Evolutionary conservation across 495 filamentous ascomycete species (phyloP).

Genomic region (Tuber umbilicatum): DNA sequence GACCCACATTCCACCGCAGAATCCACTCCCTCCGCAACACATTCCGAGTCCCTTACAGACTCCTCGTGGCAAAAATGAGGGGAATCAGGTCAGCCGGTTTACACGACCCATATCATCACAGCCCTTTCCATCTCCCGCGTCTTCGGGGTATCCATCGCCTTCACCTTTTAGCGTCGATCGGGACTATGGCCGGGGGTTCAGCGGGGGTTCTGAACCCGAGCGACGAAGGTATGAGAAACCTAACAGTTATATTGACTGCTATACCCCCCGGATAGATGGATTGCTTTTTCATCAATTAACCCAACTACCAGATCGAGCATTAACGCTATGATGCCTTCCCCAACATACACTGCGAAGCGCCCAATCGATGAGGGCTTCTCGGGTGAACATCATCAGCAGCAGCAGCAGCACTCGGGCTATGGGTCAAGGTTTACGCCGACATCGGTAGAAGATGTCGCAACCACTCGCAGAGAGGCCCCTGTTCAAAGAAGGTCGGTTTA

Average conservation of each 20-base stretch:
- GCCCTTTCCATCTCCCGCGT: slow-evolving; percentile 21
- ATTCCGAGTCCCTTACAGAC: slow-evolving; percentile 29
- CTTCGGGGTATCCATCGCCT: slow-evolving; percentile 31
- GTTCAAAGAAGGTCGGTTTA: slow-evolving; percentile 33
- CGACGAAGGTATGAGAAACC: slow-evolving; percentile 33
- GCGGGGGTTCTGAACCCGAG: slow-evolving; percentile 25
- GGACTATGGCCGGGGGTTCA: slow-evolving; percentile 31
- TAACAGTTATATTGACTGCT: slow-evolving; percentile 12
- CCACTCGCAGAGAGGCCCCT: slow-evolving; percentile 22
- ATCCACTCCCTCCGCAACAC: slow-evolving; percentile 28
- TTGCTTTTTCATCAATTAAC: slow-evolving; percentile 17
- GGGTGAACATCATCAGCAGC: slow-evolving; percentile 22
- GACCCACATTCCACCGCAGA: slow-evolving; percentile 28
- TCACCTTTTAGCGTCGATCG: slow-evolving; percentile 21
- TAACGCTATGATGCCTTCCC: slow-evolving; percentile 39
- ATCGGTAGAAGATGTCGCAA: slow-evolving; percentile 31
- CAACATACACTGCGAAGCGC: slow-evolving; percentile 36
- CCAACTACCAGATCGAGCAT: slow-evolving; percentile 30
- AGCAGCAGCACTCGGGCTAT: slow-evolving; percentile 22
- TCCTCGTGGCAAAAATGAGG: slow-evolving; percentile 25
- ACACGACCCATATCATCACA: slow-evolving; percentile 23
- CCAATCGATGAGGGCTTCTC: slow-evolving; percentile 26
- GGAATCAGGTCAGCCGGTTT: slow-evolving; percentile 26
- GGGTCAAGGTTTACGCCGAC: slow-evolving; percentile 24
- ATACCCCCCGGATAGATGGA: background rate